Evolutionary conservation across 176 grass and related monocot species (phyloP).

Genomic region (Lolium perenne): DNA sequence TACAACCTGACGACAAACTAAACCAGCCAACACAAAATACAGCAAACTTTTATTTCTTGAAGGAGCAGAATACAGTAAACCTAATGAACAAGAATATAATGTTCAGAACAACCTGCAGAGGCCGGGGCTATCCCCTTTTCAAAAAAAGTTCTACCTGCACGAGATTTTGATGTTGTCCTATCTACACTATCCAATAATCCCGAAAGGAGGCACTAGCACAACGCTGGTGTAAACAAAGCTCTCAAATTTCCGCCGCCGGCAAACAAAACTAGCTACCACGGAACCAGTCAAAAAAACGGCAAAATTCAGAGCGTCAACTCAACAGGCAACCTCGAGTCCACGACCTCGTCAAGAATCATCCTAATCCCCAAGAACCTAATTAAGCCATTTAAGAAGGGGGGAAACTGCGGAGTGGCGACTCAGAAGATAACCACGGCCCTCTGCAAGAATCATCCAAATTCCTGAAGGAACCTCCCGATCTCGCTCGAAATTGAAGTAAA

Average conservation of each 20-base stretch:
- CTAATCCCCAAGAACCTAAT: background rate
- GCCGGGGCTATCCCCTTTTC: too few relatives aligned
- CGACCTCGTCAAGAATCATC: background rate
- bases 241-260: background rate
- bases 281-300: background rate
- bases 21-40: background rate
- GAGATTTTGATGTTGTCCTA: background rate
- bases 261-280: background rate
- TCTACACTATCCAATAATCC: background rate
- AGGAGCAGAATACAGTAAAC: slow-evolving; percentile 14
- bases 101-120: background rate
- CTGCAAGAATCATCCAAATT: background rate
- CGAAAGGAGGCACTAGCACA: background rate
- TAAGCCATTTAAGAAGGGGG: background rate
- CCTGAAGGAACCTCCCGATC: slow-evolving; percentile 4
- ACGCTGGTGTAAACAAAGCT: background rate
- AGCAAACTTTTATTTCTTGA: background rate
- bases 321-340: slow-evolving; percentile 4
- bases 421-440: background rate
- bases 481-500: slow-evolving; percentile 1
- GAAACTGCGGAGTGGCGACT: background rate
- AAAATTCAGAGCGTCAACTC: slow-evolving; percentile 1
- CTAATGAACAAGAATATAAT: background rate
- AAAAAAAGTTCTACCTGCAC: background rate
- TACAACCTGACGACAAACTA: background rate